phyloP scores from a whole-genome alignment of 2,329 filamentous ascomycete genomes.

The Diaporthe sp. region DNA sequence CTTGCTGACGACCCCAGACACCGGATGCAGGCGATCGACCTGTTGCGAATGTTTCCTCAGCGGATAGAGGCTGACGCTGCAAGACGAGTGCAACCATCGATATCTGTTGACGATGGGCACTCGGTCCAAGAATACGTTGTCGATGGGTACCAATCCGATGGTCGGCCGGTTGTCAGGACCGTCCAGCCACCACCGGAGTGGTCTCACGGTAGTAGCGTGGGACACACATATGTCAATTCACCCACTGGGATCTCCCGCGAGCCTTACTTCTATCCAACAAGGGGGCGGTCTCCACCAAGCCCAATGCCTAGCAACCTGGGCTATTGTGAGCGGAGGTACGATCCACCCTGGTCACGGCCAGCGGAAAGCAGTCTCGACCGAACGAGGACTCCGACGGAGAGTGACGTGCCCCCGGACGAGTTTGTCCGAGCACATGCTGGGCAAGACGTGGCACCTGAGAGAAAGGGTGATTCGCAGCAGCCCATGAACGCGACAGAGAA shows the following conservation, averaged over 20 bases:
- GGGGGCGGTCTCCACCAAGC: slow-evolving; percentile 69
- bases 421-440: neutral
- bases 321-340: slow-evolving; percentile 50
- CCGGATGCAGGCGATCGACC: slow-evolving; percentile 79
- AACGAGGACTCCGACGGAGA: slow-evolving; percentile 55
- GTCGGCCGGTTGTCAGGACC: slow-evolving; percentile 55
- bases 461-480: neutral
- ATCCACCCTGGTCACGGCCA: slow-evolving; percentile 45
- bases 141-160: slow-evolving; percentile 52
- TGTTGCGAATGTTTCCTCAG: slow-evolving; percentile 78
- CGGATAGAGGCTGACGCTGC: slow-evolving; percentile 47
- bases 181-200: slow-evolving; percentile 60
- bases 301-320: slow-evolving; percentile 62
- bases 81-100: slow-evolving; percentile 50
- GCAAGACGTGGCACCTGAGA: neutral
- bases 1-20: slow-evolving; percentile 80
- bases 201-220: slow-evolving; percentile 54
- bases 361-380: slow-evolving; percentile 28
- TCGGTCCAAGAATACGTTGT: slow-evolving; percentile 57
- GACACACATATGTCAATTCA: slow-evolving; percentile 55
- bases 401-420: slow-evolving; percentile 54
- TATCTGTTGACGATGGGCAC: slow-evolving; percentile 58
- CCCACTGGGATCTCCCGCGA: slow-evolving; percentile 56
- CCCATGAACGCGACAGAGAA: neutral
- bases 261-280: slow-evolving; percentile 60